Conservation (phyloP, 140 eudicot species). For the Bidens hawaiensis region DNA sequence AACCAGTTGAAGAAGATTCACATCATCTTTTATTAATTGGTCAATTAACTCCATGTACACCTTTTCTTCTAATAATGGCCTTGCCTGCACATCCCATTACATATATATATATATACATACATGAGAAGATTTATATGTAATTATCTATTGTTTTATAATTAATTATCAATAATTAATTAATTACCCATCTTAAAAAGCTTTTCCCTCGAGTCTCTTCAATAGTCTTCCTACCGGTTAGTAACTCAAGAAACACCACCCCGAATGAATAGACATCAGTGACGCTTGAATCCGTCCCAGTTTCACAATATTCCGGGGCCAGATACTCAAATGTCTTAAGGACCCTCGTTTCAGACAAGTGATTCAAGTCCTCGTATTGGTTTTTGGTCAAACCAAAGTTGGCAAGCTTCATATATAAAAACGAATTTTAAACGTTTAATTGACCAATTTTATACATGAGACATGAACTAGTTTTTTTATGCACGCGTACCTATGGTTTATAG, state of each 20-base stretch:
- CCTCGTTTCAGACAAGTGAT: conserved; percentile 34
- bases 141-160: too few species aligned
- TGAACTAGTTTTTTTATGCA: too few species aligned
- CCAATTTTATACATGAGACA: neutral
- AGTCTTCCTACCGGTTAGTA: conserved; percentile 48
- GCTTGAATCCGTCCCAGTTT: conserved; percentile 33
- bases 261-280: conserved; percentile 36
- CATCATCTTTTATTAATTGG: conserved; percentile 13
- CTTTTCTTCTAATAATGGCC: conserved; percentile 24
- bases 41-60: conserved; percentile 22
- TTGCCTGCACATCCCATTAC: conserved; percentile 19
- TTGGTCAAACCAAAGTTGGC: conserved; percentile 32
- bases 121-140: too few species aligned
- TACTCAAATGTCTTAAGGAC: conserved; percentile 38
- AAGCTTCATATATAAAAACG: conserved; percentile 13
- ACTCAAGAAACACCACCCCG: conserved; percentile 45
- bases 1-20: conserved; percentile 27
- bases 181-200: conserved; percentile 49
- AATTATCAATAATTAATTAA: too few species aligned
- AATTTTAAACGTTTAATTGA: too few species aligned
- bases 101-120: too few species aligned
- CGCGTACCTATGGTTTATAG: conserved; percentile 35
- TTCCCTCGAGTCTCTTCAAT: conserved; percentile 32
- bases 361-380: conserved; percentile 36
- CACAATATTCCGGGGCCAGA: conserved; percentile 44